Conservation (phyloP, 1,284 basidiomycete genomes). For the Cronartium quercuum region DNA sequence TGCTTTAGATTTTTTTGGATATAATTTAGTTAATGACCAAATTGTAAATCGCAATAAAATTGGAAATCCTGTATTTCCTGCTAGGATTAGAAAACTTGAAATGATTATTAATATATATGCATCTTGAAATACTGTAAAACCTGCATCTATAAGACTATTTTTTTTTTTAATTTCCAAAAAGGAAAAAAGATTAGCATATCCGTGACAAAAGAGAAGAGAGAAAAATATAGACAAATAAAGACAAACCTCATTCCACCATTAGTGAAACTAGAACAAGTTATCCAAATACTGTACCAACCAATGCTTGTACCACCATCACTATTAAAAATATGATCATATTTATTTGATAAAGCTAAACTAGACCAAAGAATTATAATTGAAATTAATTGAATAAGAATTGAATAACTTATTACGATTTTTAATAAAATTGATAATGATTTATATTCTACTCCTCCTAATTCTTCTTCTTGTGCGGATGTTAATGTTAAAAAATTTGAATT, state of each 20-base stretch:
- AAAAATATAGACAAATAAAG: too few relatives aligned
- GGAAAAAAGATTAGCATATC: background rate
- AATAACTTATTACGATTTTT: conserved; percentile 46
- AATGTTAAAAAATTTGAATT: conserved; percentile 81
- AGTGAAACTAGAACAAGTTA: conserved; percentile 77
- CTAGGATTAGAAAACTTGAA: background rate
- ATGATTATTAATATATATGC: conserved; percentile 68
- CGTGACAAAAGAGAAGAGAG: background rate
- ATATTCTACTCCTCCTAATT: conserved; percentile 90
- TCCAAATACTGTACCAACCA: conserved; percentile 73
- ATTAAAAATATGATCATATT: conserved; percentile 44
- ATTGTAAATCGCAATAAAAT: conserved; percentile 49
- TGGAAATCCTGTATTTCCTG: conserved; percentile 41
- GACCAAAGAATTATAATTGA: conserved; percentile 46
- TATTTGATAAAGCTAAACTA: conserved; percentile 45
- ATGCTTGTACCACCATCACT: conserved; percentile 42
- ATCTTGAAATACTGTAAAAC: conserved; percentile 52
- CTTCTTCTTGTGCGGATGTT: conserved; percentile 75
- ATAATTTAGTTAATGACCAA: conserved; percentile 64
- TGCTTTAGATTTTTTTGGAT: conserved; percentile 54
- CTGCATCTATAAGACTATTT: conserved; percentile 27
- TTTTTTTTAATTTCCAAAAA: background rate
- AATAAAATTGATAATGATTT: conserved; percentile 72
- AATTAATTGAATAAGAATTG: conserved; percentile 41
- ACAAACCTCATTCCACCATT: conserved; percentile 64